Evolutionary conservation across 78 protist species (phyloP).

Genomic region (Speleostelium caveatum): DNA sequence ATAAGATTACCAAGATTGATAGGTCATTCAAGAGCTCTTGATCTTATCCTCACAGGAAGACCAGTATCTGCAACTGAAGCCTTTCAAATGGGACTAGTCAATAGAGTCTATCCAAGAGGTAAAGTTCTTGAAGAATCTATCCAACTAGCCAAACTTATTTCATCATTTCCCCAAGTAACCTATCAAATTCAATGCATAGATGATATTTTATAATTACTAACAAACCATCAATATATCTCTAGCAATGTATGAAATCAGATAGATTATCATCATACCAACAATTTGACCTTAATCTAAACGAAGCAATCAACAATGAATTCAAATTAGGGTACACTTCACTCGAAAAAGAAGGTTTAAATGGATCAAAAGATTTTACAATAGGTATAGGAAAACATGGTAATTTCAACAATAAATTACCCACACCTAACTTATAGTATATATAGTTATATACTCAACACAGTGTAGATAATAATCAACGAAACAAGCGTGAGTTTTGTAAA

Average conservation of each 20-base stretch:
- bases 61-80: slow-evolving; percentile 79
- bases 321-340: slow-evolving; percentile 6
- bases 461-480: too few relatives aligned
- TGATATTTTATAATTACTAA: not conserved
- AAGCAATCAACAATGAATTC: slow-evolving; percentile 55
- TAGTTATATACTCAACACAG: too few relatives aligned
- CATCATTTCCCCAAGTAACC: slow-evolving; percentile 28
- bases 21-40: slow-evolving; percentile 84
- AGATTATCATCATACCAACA: slow-evolving; percentile 38
- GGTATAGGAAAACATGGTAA: slow-evolving; percentile 67
- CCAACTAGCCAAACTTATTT: slow-evolving; percentile 24
- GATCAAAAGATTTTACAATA: slow-evolving; percentile 7
- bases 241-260: slow-evolving; percentile 35
- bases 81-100: slow-evolving; percentile 47
- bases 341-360: slow-evolving; percentile 17
- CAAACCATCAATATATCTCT: not conserved
- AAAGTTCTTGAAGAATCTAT: slow-evolving; percentile 1
- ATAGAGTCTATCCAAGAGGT: not conserved
- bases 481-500: too few relatives aligned
- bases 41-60: slow-evolving; percentile 88
- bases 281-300: not conserved
- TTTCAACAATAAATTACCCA: too few relatives aligned
- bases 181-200: not conserved
- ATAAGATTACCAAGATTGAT: slow-evolving; percentile 87
- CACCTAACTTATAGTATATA: too few relatives aligned